Conservation (phyloP, 805 yeast genomes). For the Maudiozyma saulgeensis region DNA sequence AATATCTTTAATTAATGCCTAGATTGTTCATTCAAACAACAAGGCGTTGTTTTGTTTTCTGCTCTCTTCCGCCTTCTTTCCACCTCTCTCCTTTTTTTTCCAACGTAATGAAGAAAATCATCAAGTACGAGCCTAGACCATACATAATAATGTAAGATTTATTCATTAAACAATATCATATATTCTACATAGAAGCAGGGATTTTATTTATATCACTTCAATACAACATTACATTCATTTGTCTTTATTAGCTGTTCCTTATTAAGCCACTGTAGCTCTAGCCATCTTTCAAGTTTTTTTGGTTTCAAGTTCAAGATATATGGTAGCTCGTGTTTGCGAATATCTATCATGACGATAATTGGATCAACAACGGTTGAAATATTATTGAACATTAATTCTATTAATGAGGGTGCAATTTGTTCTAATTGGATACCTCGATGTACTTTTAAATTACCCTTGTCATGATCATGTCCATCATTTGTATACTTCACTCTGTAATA, state of each 20-base stretch:
- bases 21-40: too few species aligned
- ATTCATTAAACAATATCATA: too few species aligned
- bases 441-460: constrained; percentile 11
- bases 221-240: constrained; percentile 22
- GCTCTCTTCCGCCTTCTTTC: not conserved
- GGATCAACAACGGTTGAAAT: constrained; percentile 10
- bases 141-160: too few species aligned
- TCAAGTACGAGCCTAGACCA: not conserved
- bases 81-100: not conserved
- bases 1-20: too few species aligned
- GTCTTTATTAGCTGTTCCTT: constrained; percentile 48
- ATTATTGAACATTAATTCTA: constrained; percentile 13
- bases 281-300: constrained; percentile 57
- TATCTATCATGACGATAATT: constrained; percentile 37
- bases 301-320: constrained; percentile 44
- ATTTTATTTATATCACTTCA: not conserved
- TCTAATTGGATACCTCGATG: constrained; percentile 22
- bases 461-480: constrained; percentile 16
- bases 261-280: constrained; percentile 62
- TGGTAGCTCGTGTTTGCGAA: constrained; percentile 36
- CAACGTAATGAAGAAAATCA: not conserved
- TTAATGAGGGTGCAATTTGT: constrained; percentile 26
- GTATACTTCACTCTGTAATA: constrained; percentile 29
- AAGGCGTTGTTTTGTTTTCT: too few species aligned
- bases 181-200: too few species aligned